These are phyloP conservation scores for Botryotinia narcissicola DNA, from an alignment of 2,329 filamentous ascomycete genomes.

Conservation along the genomic window DNA sequence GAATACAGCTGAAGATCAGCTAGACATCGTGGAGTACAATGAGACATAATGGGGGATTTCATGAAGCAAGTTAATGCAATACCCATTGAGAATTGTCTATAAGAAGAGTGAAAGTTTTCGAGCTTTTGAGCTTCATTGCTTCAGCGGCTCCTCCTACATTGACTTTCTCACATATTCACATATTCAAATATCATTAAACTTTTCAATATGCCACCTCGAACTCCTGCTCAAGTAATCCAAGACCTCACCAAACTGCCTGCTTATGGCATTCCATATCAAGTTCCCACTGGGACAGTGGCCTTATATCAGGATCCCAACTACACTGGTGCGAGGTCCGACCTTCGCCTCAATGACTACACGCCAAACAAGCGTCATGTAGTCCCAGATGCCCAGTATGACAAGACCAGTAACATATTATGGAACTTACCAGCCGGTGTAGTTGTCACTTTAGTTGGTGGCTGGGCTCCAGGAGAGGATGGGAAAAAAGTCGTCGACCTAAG, in stretches of 20 bases:
- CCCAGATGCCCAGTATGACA: neutral
- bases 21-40: neutral
- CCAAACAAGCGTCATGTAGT: slow-evolving; percentile 2
- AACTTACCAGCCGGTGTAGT: neutral
- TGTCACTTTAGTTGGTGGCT: neutral
- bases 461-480: neutral
- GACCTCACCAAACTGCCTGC: neutral
- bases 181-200: neutral
- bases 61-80: neutral
- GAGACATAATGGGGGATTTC: neutral
- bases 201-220: neutral
- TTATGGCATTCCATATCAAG: neutral
- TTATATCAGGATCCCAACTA: neutral
- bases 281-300: neutral
- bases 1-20: neutral
- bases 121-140: neutral
- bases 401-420: neutral
- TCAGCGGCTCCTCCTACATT: neutral
- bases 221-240: neutral
- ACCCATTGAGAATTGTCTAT: neutral
- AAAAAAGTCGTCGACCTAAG: neutral
- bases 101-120: neutral
- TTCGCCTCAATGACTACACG: neutral
- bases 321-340: neutral
- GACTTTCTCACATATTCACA: neutral